Percentiles rank a stretch among this genome's conserved stretches.
These are phyloP conservation scores for Sugiyamaella neomexicana DNA, from an alignment of 1,139 yeast species.

Conservation along the genomic window DNA sequence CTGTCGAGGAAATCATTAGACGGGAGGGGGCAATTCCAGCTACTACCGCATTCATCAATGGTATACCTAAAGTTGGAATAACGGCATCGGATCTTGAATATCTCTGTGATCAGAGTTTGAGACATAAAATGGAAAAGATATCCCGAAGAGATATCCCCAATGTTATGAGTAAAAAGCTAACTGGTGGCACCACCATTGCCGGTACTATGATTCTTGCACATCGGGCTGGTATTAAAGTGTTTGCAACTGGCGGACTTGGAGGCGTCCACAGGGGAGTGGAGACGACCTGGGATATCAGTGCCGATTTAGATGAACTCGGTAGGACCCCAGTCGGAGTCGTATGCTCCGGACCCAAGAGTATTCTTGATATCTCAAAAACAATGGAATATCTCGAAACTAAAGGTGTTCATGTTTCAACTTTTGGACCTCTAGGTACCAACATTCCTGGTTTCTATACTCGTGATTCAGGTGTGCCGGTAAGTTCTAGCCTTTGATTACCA, in stretches of 20 bases:
- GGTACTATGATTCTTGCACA: constrained; percentile 83
- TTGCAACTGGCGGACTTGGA: constrained; percentile 93
- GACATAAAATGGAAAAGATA: constrained; percentile 52
- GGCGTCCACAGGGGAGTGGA: constrained; percentile 88
- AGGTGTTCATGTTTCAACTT: constrained; percentile 60
- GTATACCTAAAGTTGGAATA: constrained; percentile 71
- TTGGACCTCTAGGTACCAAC: constrained; percentile 50
- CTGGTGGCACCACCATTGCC: constrained; percentile 91
- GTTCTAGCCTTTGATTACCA: constrained; percentile 5
- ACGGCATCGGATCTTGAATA: constrained; percentile 47
- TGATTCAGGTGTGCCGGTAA: constrained; percentile 60
- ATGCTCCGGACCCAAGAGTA: constrained; percentile 89
- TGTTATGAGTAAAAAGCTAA: constrained; percentile 59
- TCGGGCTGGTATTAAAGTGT: constrained; percentile 74
- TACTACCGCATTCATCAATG: constrained; percentile 75
- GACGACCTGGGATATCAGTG: constrained; percentile 74
- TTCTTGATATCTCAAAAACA: constrained; percentile 75
- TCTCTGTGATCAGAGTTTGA: constrained; percentile 36
- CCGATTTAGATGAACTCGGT: constrained; percentile 83
- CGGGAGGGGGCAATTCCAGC: constrained; percentile 77
- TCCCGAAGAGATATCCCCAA: constrained; percentile 81
- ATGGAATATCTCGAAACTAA: constrained; percentile 87
- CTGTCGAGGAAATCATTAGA: constrained; percentile 64
- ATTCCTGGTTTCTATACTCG: constrained; percentile 86
- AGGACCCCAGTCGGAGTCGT: constrained; percentile 84